A percentile compares a stretch with the other conserved stretches of the same genome.
phyloP scores from a whole-genome alignment of 2,329 filamentous ascomycete genomes.

The Metarhizium guizhouense region DNA sequence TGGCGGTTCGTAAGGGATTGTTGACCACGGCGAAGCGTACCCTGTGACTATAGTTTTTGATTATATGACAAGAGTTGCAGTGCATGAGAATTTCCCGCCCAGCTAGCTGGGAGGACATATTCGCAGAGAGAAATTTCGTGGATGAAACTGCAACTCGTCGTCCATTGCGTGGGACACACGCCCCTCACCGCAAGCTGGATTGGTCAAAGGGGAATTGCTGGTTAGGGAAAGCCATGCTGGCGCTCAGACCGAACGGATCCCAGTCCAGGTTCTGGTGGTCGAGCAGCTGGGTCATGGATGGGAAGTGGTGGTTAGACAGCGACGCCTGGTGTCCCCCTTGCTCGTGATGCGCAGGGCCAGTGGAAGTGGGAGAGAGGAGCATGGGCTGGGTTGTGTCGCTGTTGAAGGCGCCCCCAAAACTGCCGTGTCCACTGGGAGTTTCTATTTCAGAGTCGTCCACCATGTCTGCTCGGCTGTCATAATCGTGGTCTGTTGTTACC shows the following conservation, averaged over 20 bases:
- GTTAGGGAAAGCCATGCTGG: conserved; percentile 90
- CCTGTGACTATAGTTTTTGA: neutral
- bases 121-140: neutral
- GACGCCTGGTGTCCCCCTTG: conserved; percentile 24
- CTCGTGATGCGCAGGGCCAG: conserved; percentile 28
- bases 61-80: neutral
- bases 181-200: conserved; percentile 38
- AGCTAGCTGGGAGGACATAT: neutral
- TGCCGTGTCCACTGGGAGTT: conserved; percentile 53
- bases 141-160: neutral
- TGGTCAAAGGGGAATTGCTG: conserved; percentile 70
- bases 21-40: neutral
- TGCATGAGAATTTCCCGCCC: neutral
- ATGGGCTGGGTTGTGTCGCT: conserved; percentile 31
- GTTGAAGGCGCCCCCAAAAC: conserved; percentile 53
- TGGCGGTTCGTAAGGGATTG: neutral
- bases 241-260: conserved; percentile 86
- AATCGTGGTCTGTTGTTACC: conserved; percentile 83
- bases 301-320: conserved; percentile 39
- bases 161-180: neutral
- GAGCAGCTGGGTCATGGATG: conserved; percentile 51
- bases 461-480: conserved; percentile 83
- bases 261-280: conserved; percentile 87
- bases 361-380: conserved; percentile 31
- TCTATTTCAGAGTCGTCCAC: conserved; percentile 74